Evolutionary conservation across 257 asterid genomes (phyloP).

Genomic region (Phtheirospermum japonicum): DNA sequence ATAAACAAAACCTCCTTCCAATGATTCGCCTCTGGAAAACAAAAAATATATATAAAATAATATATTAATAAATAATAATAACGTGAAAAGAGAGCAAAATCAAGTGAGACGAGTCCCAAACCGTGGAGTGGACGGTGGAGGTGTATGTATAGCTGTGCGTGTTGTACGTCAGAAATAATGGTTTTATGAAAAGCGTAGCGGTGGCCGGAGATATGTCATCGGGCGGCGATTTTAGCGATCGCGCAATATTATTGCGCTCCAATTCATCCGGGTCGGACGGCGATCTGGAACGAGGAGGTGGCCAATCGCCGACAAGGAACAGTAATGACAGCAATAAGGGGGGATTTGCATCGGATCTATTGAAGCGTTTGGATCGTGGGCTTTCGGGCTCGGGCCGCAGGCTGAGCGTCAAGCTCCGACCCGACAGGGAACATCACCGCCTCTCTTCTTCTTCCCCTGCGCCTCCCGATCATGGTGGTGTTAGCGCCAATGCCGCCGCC

Average conservation of each 20-base stretch:
- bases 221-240: constrained; percentile 53
- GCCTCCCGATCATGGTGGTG: constrained; percentile 39
- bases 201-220: constrained; percentile 40
- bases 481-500: constrained; percentile 28
- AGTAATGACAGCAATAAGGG: constrained; percentile 42
- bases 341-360: constrained; percentile 49
- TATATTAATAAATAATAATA: too few relatives aligned
- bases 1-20: too few relatives aligned
- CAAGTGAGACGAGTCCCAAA: constrained; percentile 16
- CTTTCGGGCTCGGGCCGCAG: constrained; percentile 46
- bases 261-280: constrained; percentile 54
- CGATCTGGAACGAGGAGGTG: constrained; percentile 61
- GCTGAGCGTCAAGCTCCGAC: constrained; percentile 37
- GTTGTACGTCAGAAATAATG: constrained; percentile 17
- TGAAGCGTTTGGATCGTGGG: constrained; percentile 61
- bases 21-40: too few relatives aligned
- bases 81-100: constrained; percentile 13
- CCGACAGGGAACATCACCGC: constrained; percentile 35
- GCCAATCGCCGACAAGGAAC: constrained; percentile 40
- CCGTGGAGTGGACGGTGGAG: too few relatives aligned
- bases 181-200: constrained; percentile 18
- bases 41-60: too few relatives aligned
- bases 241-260: constrained; percentile 47
- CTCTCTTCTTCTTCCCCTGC: constrained; percentile 37
- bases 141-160: constrained; percentile 12